These are phyloP conservation scores for Salix udensis DNA, from an alignment of 345 rosid genomes.

Conservation along the genomic window DNA sequence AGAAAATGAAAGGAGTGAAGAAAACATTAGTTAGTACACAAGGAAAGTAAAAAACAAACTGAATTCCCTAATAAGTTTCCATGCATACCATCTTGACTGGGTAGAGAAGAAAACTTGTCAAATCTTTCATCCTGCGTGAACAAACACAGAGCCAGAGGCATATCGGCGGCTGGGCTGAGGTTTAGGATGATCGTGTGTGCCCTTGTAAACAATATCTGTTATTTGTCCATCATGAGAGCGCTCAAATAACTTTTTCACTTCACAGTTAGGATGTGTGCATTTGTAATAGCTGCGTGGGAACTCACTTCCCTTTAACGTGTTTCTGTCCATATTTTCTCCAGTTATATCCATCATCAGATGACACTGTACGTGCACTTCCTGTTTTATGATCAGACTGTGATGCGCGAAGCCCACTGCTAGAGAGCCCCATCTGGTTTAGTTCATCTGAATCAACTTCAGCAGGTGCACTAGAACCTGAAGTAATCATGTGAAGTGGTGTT, in stretches of 20 bases:
- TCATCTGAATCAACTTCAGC: conserved; percentile 68
- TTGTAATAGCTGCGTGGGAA: conserved; percentile 97
- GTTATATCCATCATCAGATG: conserved; percentile 92
- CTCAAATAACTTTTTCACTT: conserved; percentile 95
- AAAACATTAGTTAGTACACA: conserved; percentile 6
- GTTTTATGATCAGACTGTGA: conserved; percentile 62
- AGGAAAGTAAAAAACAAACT: not conserved
- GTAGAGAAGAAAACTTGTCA: conserved; percentile 46
- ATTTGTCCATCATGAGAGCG: conserved; percentile 88
- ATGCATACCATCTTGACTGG: conserved; percentile 60
- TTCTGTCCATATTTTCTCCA: conserved; percentile 99
- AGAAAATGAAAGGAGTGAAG: conserved; percentile 10
- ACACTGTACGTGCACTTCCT: conserved; percentile 32
- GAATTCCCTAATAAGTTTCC: not conserved
- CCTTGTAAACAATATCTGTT: conserved; percentile 89
- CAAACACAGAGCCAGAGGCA: conserved; percentile 57
- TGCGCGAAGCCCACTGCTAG: conserved; percentile 34
- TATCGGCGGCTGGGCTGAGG: conserved; percentile 82
- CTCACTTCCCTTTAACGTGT: conserved; percentile 96
- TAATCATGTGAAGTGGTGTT: conserved; percentile 37
- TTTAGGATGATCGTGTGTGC: conserved; percentile 94
- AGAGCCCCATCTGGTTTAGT: conserved; percentile 40
- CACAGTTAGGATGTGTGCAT: conserved; percentile 96
- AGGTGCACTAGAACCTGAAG: conserved; percentile 42
- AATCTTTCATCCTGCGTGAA: conserved; percentile 68